A percentile compares a stretch with the other conserved stretches of the same genome.
phyloP scores from a whole-genome alignment of 2,329 filamentous ascomycete species.

The Aschersonia sp. region DNA sequence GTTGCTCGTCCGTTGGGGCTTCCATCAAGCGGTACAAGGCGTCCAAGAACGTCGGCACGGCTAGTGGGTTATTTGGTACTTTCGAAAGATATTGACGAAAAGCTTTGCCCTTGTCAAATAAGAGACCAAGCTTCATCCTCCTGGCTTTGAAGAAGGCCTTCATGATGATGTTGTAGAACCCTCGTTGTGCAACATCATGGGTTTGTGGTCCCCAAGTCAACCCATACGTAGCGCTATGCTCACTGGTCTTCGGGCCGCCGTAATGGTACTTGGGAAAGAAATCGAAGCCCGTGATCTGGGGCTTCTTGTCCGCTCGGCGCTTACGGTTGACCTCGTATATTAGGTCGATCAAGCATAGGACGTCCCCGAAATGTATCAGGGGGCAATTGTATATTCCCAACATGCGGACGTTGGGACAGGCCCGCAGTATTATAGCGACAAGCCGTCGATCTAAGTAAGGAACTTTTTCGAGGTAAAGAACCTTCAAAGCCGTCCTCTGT shows the following conservation, averaged over 20 bases:
- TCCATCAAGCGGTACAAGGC: conserved; percentile 14
- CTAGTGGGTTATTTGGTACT: conserved; percentile 14
- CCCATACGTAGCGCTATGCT: conserved; percentile 11
- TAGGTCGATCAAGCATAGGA: conserved; percentile 17
- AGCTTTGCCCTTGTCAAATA: conserved; percentile 16
- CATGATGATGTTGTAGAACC: conserved; percentile 17
- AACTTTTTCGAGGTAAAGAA: conserved; percentile 16
- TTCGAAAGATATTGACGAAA: conserved; percentile 14
- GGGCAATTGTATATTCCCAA: conserved; percentile 23
- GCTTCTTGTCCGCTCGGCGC: conserved; percentile 4
- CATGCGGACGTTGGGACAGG: conserved; percentile 15
- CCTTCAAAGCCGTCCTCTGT: conserved; percentile 6
- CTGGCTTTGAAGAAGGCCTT: conserved; percentile 19
- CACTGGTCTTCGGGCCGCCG: conserved; percentile 9
- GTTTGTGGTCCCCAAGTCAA: conserved; percentile 12
- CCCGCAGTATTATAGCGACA: conserved; percentile 18
- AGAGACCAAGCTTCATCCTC: conserved; percentile 12
- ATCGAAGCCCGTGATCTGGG: conserved; percentile 14
- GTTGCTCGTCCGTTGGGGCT: neutral
- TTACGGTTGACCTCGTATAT: conserved; percentile 19
- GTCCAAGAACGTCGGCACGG: conserved; percentile 17
- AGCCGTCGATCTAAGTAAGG: conserved; percentile 18
- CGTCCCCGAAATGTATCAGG: conserved; percentile 20
- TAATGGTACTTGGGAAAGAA: conserved; percentile 19
- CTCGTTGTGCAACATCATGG: conserved; percentile 15